Conservation (phyloP, 306 rosid species). For the Cucurbita ficifolia region DNA sequence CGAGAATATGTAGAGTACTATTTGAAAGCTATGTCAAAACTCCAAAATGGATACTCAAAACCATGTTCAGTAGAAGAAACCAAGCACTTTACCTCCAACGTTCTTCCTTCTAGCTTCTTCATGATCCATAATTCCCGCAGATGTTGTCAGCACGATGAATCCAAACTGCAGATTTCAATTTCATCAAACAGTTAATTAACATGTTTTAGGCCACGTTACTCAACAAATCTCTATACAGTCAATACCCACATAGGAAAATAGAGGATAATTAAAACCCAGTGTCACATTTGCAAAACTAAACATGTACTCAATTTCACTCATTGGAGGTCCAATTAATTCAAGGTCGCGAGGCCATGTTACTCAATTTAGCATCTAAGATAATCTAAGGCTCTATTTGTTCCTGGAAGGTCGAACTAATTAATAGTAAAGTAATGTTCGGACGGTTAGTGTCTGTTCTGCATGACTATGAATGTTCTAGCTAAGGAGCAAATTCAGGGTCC, state of each 20-base stretch:
- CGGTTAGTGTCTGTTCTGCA: too few species aligned
- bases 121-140: slow-evolving; percentile 13
- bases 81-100: slow-evolving; percentile 12
- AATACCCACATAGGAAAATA: background rate
- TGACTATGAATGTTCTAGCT: too few species aligned
- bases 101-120: slow-evolving; percentile 14
- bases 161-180: slow-evolving; percentile 5
- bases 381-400: too few species aligned
- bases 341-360: too few species aligned
- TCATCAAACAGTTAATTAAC: background rate
- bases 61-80: slow-evolving; percentile 12
- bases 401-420: too few species aligned
- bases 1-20: background rate
- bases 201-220: background rate
- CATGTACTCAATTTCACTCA: too few species aligned
- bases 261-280: background rate
- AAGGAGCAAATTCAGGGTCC: too few species aligned
- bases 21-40: background rate
- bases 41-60: background rate
- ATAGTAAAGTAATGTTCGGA: too few species aligned
- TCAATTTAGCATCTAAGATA: background rate
- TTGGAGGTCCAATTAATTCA: too few species aligned
- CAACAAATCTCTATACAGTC: background rate
- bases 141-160: slow-evolving; percentile 9
- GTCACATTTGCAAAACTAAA: too few species aligned